These are phyloP conservation scores for Penicillium salamii DNA, from an alignment of 495 filamentous ascomycete genomes.

Conservation along the genomic window DNA sequence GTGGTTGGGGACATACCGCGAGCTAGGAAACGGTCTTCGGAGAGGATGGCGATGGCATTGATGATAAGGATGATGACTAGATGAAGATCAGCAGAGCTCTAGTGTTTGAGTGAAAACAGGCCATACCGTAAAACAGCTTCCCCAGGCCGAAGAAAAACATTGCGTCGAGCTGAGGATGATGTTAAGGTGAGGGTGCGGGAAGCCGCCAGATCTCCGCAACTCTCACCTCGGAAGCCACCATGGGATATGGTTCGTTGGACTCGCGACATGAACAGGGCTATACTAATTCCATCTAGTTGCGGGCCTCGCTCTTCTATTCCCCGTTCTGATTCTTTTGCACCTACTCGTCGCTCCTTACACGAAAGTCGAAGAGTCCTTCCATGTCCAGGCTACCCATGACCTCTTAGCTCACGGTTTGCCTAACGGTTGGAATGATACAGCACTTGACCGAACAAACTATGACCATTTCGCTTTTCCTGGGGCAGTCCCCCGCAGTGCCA, in stretches of 20 bases:
- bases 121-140: constrained; percentile 67
- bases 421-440: constrained; percentile 40
- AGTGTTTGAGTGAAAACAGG: background rate
- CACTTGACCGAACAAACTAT: constrained; percentile 54
- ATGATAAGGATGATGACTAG: constrained; percentile 79
- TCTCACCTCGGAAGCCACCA: constrained; percentile 16
- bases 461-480: constrained; percentile 93
- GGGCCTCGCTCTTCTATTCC: constrained; percentile 52
- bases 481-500: constrained; percentile 84
- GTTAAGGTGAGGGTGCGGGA: constrained; percentile 14
- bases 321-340: constrained; percentile 68
- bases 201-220: constrained; percentile 33
- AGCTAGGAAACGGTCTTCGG: constrained; percentile 96
- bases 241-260: constrained; percentile 25
- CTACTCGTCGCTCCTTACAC: constrained; percentile 82
- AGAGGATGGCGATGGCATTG: constrained; percentile 92
- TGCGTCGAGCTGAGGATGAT: constrained; percentile 19
- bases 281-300: constrained; percentile 10
- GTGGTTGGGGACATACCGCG: constrained; percentile 61
- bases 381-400: constrained; percentile 92
- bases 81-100: constrained; percentile 3
- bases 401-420: constrained; percentile 78
- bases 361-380: constrained; percentile 99
- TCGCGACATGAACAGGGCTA: background rate
- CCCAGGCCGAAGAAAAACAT: constrained; percentile 72